These are phyloP conservation scores for Candida rishiriensis DNA, from an alignment of 805 yeast species.

Conservation along the genomic window DNA sequence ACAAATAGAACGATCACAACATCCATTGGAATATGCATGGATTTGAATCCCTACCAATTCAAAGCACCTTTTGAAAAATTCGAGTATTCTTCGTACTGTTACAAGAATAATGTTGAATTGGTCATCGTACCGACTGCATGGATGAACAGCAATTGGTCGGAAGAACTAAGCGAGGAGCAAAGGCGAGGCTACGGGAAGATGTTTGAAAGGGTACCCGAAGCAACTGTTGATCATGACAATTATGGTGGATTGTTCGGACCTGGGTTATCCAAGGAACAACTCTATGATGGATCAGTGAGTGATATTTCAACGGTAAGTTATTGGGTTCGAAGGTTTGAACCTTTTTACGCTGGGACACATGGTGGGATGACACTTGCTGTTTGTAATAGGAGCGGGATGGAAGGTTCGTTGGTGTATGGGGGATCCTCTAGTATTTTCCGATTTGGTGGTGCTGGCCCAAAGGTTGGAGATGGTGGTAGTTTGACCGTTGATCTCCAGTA, in stretches of 20 bases:
- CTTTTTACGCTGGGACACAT: constrained; percentile 20
- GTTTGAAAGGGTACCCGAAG: constrained; percentile 8
- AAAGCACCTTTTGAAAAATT: constrained; percentile 69
- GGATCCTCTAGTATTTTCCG: constrained; percentile 59
- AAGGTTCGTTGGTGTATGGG: constrained; percentile 60
- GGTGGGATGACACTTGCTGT: constrained; percentile 37
- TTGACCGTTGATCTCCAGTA: constrained; percentile 42
- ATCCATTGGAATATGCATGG: constrained; percentile 90
- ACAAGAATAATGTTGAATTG: constrained; percentile 44
- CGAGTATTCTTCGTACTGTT: constrained; percentile 62
- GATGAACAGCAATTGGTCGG: constrained; percentile 49
- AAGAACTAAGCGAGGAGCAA: constrained; percentile 18
- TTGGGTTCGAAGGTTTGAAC: constrained; percentile 63
- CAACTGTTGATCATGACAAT: not conserved
- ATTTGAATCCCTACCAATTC: constrained; percentile 81
- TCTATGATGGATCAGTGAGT: constrained; percentile 12
- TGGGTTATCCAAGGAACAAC: not conserved
- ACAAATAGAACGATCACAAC: constrained; percentile 36
- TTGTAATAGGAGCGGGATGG: constrained; percentile 78
- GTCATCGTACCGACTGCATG: constrained; percentile 84
- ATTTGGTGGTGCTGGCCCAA: constrained; percentile 39
- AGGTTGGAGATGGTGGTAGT: constrained; percentile 16
- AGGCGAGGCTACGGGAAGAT: constrained; percentile 12
- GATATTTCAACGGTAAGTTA: constrained; percentile 36
- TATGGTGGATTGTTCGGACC: too few species aligned